Evolutionary conservation across 2,329 filamentous ascomycete genomes (phyloP), one percentile per base, ranked within the genome.

Genomic region (Penicillium frequentans): DNA sequence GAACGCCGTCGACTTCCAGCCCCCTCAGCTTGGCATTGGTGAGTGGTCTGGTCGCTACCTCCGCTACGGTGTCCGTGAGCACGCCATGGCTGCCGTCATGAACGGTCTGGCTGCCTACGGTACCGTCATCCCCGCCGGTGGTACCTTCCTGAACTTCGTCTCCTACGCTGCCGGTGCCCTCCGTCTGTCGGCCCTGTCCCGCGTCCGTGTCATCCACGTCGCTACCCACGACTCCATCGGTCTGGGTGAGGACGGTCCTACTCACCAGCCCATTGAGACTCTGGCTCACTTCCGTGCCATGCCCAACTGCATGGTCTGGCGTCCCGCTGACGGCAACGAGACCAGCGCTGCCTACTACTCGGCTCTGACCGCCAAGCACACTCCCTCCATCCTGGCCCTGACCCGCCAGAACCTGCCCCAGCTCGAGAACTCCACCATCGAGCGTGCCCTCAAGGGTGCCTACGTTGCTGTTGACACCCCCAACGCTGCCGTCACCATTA

Each of bases 231-330:
- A 98, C 85, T 97, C 93, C 65, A 99, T 99, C 71, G 95, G 95
- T 84, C 91, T 98, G 68, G 95, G 95, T 80, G 95, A 99, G 83
- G 95, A 99, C 74, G 95, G 95, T 63, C 93, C 95, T 68, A 99
- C 95, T 56, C 95, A 99, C 82, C 95, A 99, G 86, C 95, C 95
- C 77, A 96, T 99, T 69, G 95, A 99, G 87, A 96, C 92, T 45
- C 87, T 98, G 63, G 90, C 93, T 59, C 95, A 98, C 82, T 98
- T 98, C 91, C 93, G 95, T 77, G 95, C 95, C 65, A 86, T 98
- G 69, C 95, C 95, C 74, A 99, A 99, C 89, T 90, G 90, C 84
- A 96, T 98, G 91, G 93, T 98, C 71, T 98, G 95, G 95, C 93
- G 95, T 75, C 95, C 95, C 68, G 93, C 95, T 70, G 95, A 98